Conservation (phyloP, 257 asterid genomes). For the Prunella vulgaris region DNA sequence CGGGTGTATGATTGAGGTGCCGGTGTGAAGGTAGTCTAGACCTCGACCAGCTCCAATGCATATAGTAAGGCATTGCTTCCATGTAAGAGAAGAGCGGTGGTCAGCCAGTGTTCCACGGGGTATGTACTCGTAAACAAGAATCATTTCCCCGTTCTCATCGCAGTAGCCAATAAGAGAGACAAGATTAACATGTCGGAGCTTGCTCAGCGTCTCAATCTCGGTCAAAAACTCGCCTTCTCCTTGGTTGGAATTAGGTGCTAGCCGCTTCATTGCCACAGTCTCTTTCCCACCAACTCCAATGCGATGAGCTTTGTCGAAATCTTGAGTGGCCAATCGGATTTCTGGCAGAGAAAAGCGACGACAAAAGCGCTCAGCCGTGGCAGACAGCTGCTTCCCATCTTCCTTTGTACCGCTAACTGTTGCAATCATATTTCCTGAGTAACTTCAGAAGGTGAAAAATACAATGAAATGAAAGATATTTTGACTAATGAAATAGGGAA, state of each 20-base stretch:
- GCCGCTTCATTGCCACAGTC: neutral
- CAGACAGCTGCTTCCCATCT: constrained; percentile 15
- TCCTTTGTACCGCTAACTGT: neutral
- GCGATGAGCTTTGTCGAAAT: neutral
- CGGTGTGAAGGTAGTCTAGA: constrained; percentile 12
- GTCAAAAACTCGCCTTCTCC: neutral
- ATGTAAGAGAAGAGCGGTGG: neutral
- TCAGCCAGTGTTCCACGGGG: no score
- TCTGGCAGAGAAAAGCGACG: constrained; percentile 7
- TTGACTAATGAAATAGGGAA: no score
- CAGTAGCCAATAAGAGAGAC: no score
- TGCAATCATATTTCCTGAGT: neutral
- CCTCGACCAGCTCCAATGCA: constrained; percentile 12
- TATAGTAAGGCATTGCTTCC: neutral
- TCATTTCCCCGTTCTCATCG: no score
- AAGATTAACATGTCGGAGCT: no score
- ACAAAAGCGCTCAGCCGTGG: constrained; percentile 1
- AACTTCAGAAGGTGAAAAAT: no score
- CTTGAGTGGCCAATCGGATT: neutral
- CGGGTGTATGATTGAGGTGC: constrained; percentile 8
- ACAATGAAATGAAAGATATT: no score
- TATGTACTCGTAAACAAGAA: no score
- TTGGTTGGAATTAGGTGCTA: neutral
- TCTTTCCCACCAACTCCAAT: neutral
- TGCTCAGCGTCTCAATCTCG: no score